phyloP scores from a whole-genome alignment of 805 yeast genomes.

The Tetrapisispora nanseiensis region DNA sequence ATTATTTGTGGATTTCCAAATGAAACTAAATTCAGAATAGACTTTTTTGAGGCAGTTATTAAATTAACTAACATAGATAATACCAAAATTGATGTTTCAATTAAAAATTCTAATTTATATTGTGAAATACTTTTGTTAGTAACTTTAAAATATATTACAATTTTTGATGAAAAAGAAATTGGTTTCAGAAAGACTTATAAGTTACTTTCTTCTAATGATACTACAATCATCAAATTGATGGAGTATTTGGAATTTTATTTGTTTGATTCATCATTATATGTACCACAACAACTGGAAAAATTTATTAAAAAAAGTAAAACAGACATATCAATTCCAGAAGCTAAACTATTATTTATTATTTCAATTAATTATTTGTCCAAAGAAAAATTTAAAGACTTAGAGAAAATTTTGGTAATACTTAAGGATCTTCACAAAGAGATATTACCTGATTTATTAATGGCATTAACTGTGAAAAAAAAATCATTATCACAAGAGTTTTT shows the following conservation, averaged over 20 bases:
- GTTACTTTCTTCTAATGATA: neutral
- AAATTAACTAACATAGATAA: slow-evolving; percentile 16
- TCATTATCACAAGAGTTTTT: slow-evolving; percentile 46
- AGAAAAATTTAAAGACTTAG: slow-evolving; percentile 29
- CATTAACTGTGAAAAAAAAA: slow-evolving; percentile 42
- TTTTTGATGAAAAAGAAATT: neutral
- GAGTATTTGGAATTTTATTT: slow-evolving; percentile 9
- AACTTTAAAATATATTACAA: slow-evolving; percentile 12
- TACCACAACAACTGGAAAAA: slow-evolving; percentile 12
- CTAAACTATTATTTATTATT: slow-evolving; percentile 13
- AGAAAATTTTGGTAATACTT: slow-evolving; percentile 38
- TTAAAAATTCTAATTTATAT: slow-evolving; percentile 15
- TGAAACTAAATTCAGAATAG: slow-evolving; percentile 1
- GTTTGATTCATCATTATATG: slow-evolving; percentile 12
- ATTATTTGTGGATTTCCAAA: slow-evolving; percentile 5
- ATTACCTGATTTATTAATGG: slow-evolving; percentile 36
- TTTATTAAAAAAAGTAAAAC: slow-evolving; percentile 11
- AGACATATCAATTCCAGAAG: slow-evolving; percentile 6
- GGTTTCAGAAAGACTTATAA: neutral
- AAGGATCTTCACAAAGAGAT: slow-evolving; percentile 31
- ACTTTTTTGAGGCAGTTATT: slow-evolving; percentile 13
- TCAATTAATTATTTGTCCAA: slow-evolving; percentile 18
- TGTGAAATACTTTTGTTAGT: slow-evolving; percentile 16
- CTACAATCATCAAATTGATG: slow-evolving; percentile 2
- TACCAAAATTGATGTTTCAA: slow-evolving; percentile 7